These are phyloP conservation scores for Saccharomycopsis microspora DNA, from an alignment of 805 yeast species.

Conservation along the genomic window DNA sequence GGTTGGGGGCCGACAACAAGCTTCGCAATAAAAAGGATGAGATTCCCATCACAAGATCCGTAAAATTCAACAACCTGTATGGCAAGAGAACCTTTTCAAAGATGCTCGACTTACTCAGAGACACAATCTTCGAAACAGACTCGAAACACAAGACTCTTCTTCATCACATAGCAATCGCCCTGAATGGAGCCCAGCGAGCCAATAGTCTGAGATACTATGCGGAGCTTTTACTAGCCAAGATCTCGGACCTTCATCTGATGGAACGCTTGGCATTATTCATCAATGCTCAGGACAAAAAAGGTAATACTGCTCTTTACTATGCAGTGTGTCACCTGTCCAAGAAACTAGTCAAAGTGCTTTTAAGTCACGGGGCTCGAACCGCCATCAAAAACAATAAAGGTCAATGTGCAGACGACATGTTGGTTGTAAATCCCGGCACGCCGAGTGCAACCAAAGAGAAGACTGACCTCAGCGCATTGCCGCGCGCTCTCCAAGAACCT, in stretches of 20 bases:
- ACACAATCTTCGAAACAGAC: slow-evolving; percentile 72
- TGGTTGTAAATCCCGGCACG: background rate
- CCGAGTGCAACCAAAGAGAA: background rate
- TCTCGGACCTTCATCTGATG: slow-evolving; percentile 51
- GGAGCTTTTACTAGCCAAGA: slow-evolving; percentile 61
- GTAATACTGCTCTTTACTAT: slow-evolving; percentile 70
- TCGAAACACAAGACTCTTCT: slow-evolving; percentile 62
- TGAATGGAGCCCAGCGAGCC: slow-evolving; percentile 52
- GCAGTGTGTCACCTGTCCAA: slow-evolving; percentile 53
- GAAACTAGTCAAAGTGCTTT: slow-evolving; percentile 35
- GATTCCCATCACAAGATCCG: slow-evolving; percentile 77
- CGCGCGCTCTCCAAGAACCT: slow-evolving; percentile 16
- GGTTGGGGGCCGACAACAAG: slow-evolving; percentile 62
- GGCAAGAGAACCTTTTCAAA: slow-evolving; percentile 71
- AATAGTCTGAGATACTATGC: slow-evolving; percentile 79
- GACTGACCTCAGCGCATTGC: background rate
- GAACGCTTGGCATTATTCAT: slow-evolving; percentile 33
- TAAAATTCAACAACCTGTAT: slow-evolving; percentile 80
- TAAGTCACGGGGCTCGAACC: slow-evolving; percentile 37
- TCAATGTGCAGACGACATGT: slow-evolving; percentile 19
- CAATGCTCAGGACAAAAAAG: slow-evolving; percentile 62
- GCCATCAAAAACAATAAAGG: slow-evolving; percentile 28
- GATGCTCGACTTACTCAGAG: slow-evolving; percentile 63
- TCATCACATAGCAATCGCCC: slow-evolving; percentile 73
- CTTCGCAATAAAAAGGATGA: slow-evolving; percentile 62